These are phyloP conservation scores for Phlegmacium glaucopus DNA, from an alignment of 768 basidiomycete species.

Conservation along the genomic window DNA sequence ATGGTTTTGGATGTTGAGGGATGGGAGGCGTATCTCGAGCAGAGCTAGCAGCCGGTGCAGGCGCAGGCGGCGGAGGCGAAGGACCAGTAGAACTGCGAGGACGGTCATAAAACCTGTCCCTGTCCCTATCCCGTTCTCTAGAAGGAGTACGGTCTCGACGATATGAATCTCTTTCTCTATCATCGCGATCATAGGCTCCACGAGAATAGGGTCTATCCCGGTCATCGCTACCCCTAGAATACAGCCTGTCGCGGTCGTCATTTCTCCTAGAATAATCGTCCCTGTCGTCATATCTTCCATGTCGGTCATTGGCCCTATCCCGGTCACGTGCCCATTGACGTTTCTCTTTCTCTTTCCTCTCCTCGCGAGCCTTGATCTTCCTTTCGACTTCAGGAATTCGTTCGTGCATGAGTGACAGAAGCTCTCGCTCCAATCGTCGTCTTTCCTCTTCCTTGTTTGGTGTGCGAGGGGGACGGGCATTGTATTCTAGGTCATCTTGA, in stretches of 20 bases:
- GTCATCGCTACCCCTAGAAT: slow-evolving; percentile 50
- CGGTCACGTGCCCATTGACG: slow-evolving; percentile 76
- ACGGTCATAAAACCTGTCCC: slow-evolving; percentile 36
- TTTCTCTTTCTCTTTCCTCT: slow-evolving; percentile 72
- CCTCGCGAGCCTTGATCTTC: slow-evolving; percentile 75
- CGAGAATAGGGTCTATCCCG: slow-evolving; percentile 32
- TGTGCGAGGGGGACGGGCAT: slow-evolving; percentile 69
- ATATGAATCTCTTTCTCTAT: slow-evolving; percentile 32
- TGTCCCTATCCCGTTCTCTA: slow-evolving; percentile 19
- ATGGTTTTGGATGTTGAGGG: slow-evolving; percentile 46
- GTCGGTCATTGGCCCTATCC: slow-evolving; percentile 81
- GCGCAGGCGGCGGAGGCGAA: slow-evolving; percentile 50
- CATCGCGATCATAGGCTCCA: slow-evolving; percentile 23
- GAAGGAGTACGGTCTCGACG: slow-evolving; percentile 23
- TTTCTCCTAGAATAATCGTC: slow-evolving; percentile 40
- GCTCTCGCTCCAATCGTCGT: slow-evolving; percentile 82
- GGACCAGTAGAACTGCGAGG: slow-evolving; percentile 47
- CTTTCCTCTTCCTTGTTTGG: slow-evolving; percentile 80
- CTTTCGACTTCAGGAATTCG: slow-evolving; percentile 88
- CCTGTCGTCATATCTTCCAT: slow-evolving; percentile 61
- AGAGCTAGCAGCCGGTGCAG: slow-evolving; percentile 39
- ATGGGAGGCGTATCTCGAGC: slow-evolving; percentile 44
- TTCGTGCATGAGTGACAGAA: slow-evolving; percentile 84
- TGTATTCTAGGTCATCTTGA: slow-evolving; percentile 89
- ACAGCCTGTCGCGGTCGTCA: slow-evolving; percentile 50